Evolutionary conservation across 1,139 yeast genomes (phyloP).

Genomic region (Nadsonia commutata): DNA sequence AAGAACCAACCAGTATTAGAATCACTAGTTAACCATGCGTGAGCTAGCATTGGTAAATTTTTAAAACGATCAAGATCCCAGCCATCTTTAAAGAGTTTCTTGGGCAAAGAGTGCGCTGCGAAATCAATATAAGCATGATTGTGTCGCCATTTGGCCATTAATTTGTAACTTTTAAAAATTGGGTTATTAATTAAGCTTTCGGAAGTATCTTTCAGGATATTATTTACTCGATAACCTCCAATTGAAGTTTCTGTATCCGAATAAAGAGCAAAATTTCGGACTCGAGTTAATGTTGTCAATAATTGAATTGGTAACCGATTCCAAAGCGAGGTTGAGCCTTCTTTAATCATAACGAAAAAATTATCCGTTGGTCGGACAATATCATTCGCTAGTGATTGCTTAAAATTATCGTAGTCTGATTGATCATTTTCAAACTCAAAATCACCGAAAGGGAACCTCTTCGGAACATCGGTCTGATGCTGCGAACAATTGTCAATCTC

Average conservation of each 20-base stretch:
- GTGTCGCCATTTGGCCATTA: constrained; percentile 14
- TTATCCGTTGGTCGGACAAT: constrained; percentile 15
- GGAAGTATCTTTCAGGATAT: constrained; percentile 19
- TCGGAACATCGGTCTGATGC: too few relatives aligned
- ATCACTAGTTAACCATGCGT: constrained; percentile 22
- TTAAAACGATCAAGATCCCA: constrained; percentile 26
- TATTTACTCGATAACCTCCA: constrained; percentile 23
- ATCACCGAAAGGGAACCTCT: too few relatives aligned
- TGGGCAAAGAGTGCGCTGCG: constrained; percentile 1
- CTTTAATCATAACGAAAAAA: constrained; percentile 22
- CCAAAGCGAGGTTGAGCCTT: constrained; percentile 25
- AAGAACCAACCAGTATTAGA: constrained; percentile 21
- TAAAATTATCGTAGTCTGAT: too few relatives aligned
- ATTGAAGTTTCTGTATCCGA: constrained; percentile 20
- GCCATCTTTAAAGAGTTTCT: too few relatives aligned
- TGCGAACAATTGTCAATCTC: too few relatives aligned
- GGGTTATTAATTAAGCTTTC: constrained; percentile 11
- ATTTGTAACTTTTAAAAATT: constrained; percentile 18
- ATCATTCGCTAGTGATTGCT: constrained; percentile 16
- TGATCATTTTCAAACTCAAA: too few relatives aligned
- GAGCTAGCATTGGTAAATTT: constrained; percentile 25
- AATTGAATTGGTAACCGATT: constrained; percentile 24
- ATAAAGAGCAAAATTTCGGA: constrained; percentile 23
- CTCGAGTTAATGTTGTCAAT: constrained; percentile 21
- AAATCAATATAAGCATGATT: constrained; percentile 11